Evolutionary conservation across 2,329 filamentous ascomycete species (phyloP).

Genomic region (Epichloe uncinata): DNA sequence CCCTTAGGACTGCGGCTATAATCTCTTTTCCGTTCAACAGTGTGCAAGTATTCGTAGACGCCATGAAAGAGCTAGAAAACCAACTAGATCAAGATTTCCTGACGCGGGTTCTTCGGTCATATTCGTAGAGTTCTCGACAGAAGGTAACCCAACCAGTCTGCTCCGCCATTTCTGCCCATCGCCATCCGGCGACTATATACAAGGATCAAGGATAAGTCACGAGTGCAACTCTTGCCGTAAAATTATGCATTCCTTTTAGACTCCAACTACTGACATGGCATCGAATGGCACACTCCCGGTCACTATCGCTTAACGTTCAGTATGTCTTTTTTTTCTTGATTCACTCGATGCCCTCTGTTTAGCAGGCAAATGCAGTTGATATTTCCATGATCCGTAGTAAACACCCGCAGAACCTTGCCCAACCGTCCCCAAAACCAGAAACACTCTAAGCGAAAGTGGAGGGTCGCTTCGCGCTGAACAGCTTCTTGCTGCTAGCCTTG

Average conservation of each 20-base stretch:
- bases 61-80: too few species aligned
- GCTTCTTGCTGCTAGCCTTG: slow-evolving; percentile 72
- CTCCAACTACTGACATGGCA: slow-evolving; percentile 3
- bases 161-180: too few species aligned
- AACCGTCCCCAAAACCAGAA: slow-evolving; percentile 36
- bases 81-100: too few species aligned
- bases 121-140: too few species aligned
- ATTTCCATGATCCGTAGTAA: slow-evolving; percentile 48
- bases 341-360: slow-evolving; percentile 32
- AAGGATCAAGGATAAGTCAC: neutral
- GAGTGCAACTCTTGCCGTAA: neutral
- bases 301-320: slow-evolving; percentile 5
- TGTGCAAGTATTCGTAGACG: too few species aligned
- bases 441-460: slow-evolving; percentile 89
- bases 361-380: slow-evolving; percentile 44
- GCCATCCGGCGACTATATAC: too few species aligned
- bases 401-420: slow-evolving; percentile 45
- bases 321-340: slow-evolving; percentile 17
- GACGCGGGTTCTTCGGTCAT: too few species aligned
- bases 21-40: too few species aligned
- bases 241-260: slow-evolving; percentile 6
- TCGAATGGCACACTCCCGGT: slow-evolving; percentile 1
- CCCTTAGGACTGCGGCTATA: too few species aligned
- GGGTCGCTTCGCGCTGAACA: slow-evolving; percentile 87
- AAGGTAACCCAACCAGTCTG: too few species aligned